Percentiles rank a stretch among this genome's conserved stretches.
phyloP scores from a whole-genome alignment of 179 eudicot species.

The Patellifolia procumbens region DNA sequence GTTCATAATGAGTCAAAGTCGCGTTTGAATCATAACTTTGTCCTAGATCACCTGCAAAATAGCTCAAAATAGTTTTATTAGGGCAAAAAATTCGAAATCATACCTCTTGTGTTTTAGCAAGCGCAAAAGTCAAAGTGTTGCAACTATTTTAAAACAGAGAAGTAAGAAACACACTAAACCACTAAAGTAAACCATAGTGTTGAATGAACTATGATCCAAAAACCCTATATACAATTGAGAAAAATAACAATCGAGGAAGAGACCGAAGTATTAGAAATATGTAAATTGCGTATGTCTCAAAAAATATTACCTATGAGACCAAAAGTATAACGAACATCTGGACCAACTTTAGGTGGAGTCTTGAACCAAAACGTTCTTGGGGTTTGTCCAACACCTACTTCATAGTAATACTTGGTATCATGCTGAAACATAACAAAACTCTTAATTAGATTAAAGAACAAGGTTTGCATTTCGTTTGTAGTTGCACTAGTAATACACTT shows the following conservation, averaged over 20 bases:
- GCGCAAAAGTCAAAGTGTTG: too few species aligned
- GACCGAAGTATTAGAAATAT: not conserved
- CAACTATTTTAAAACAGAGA: too few species aligned
- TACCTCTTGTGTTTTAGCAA: too few species aligned
- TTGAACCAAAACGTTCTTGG: conserved; percentile 46
- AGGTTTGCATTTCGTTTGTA: not conserved
- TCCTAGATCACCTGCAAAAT: conserved; percentile 39
- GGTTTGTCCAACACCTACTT: conserved; percentile 37
- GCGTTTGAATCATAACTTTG: conserved; percentile 40
- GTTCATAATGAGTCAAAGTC: conserved; percentile 40
- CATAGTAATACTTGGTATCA: conserved; percentile 40
- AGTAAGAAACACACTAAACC: not conserved
- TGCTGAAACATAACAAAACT: conserved; percentile 27
- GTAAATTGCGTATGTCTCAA: not conserved
- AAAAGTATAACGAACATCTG: conserved; percentile 38
- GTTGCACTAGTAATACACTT: too few species aligned
- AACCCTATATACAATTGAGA: too few species aligned
- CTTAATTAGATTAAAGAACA: too few species aligned
- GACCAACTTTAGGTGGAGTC: conserved; percentile 45
- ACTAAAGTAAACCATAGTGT: not conserved
- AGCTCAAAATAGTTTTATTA: not conserved
- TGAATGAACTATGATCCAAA: too few species aligned
- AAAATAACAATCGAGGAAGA: not conserved
- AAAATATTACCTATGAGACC: conserved; percentile 34
- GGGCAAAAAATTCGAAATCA: not conserved